A percentile compares a stretch with the other conserved stretches of the same genome.
Evolutionary conservation across 2,329 filamentous ascomycete species (phyloP).

Genomic region (Phaeomoniella chlamydospora): DNA sequence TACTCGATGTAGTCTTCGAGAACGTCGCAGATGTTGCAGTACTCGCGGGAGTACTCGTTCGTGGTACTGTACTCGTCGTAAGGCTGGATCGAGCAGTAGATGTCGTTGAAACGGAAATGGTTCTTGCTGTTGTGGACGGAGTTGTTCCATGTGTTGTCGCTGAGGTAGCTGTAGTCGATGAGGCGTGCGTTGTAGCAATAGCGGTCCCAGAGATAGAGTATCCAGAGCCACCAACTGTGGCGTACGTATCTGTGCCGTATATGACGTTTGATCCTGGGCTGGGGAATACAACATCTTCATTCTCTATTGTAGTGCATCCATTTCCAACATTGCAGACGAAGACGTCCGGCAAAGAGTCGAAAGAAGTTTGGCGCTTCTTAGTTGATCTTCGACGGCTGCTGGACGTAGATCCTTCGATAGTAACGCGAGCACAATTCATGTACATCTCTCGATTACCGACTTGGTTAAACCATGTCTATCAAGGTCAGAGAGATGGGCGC

Average conservation of each 20-base stretch:
- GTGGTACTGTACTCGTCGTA: neutral
- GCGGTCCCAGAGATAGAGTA: neutral
- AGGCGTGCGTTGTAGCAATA: neutral
- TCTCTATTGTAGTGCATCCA: constrained; percentile 43
- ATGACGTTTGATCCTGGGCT: constrained; percentile 45
- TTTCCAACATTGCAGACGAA: constrained; percentile 57
- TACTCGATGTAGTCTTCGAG: constrained; percentile 1
- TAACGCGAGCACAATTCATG: constrained; percentile 68
- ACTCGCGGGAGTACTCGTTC: neutral
- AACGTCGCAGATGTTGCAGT: neutral
- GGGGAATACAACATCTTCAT: constrained; percentile 49
- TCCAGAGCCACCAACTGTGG: constrained; percentile 5
- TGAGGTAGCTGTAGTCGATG: constrained; percentile 1
- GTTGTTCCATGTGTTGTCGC: constrained; percentile 1
- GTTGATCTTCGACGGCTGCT: constrained; percentile 4
- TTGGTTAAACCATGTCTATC: constrained; percentile 55
- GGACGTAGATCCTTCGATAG: constrained; percentile 28
- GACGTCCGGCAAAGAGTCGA: constrained; percentile 47
- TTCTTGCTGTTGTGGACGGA: constrained; percentile 3
- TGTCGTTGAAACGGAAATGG: constrained; percentile 2
- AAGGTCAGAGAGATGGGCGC: too few relatives aligned
- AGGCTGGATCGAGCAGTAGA: constrained; percentile 1
- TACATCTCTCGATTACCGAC: constrained; percentile 73
- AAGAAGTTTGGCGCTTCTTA: constrained; percentile 13
- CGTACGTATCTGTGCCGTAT: constrained; percentile 14